Evolutionary conservation across 2,329 filamentous ascomycete species (phyloP), one percentile per base, ranked within the genome.

Genomic region (Claviceps monticola): DNA sequence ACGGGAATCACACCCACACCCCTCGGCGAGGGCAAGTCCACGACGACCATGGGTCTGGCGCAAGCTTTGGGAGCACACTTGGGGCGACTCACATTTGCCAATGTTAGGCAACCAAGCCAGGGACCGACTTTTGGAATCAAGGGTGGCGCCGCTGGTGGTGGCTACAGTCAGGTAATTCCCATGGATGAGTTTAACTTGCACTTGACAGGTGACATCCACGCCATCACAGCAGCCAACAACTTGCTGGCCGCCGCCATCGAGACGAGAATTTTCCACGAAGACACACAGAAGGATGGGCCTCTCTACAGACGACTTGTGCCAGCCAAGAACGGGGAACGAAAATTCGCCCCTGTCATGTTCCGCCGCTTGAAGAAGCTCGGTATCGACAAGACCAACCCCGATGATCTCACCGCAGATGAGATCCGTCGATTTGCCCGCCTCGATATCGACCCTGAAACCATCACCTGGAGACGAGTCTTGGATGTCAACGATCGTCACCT

Each of bases 111-210:
- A 67, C 93, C 93, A 49, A 95, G 88, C 61, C 93, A 97, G 72
- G 93, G 93, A 4, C 93, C 93, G 52, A 98, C 93, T 0, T 98
- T 98, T 66, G 93, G 93, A 62, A 97, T 98, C 77, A 98, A 98
- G 76, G 93, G 93, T 56, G 93, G 93, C 62, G 93, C 93, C 54
- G 93, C 93, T 52, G 93, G 93, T 62, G 93, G 93, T 67, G 93
- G 93, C 41, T 98, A 97, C 79, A 95, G 88, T 68, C 93, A 98
- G 68, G 93, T 98, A 64, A 97, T 98, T 61, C 93, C 93, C 54
- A 98, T 98, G 93, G 93, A 98, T 62, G 93, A 98, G 69, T 98
- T 98, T 75, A 98, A 98, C 71, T 74, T 98, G 64, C 93, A 98
- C 68, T 73, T 98, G 62, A 98, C 93, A 51, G 93, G 93, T 62